These are phyloP conservation scores for Chalciporus sphaerocephalus DNA, from an alignment of 768 basidiomycete genomes.

Conservation along the genomic window DNA sequence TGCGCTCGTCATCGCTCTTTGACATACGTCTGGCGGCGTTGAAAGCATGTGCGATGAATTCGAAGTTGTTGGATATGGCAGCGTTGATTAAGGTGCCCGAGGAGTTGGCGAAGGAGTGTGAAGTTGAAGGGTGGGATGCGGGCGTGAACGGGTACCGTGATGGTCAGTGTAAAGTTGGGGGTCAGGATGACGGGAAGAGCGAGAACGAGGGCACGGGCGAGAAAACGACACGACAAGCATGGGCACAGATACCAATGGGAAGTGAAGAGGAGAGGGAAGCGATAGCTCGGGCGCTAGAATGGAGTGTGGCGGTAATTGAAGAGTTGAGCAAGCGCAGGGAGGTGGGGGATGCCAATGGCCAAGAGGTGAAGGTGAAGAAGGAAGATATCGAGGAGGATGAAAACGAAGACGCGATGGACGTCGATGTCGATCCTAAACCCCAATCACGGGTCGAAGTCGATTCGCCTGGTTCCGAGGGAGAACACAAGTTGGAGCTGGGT, in stretches of 20 bases:
- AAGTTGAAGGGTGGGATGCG: conserved; percentile 23
- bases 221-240: no score
- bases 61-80: conserved; percentile 38
- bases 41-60: background rate
- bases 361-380: conserved; percentile 7
- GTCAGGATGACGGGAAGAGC: conserved; percentile 39
- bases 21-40: background rate
- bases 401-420: conserved; percentile 15
- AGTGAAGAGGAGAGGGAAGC: conserved; percentile 28
- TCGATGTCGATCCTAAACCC: conserved; percentile 13
- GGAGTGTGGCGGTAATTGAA: conserved; percentile 51
- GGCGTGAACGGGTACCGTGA: conserved; percentile 21
- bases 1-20: conserved; percentile 1
- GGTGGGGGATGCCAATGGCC: background rate
- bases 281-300: conserved; percentile 44
- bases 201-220: conserved; percentile 36
- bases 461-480: conserved; percentile 19
- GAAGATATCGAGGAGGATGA: conserved; percentile 8
- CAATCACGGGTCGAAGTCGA: background rate
- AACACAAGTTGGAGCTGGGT: conserved; percentile 48
- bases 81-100: conserved; percentile 38
- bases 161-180: conserved; percentile 2
- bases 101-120: conserved; percentile 33
- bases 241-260: background rate
- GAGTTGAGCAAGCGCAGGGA: conserved; percentile 25